phyloP scores from a whole-genome alignment of 164 flowering plant genomes.

The Protea cynaroides region DNA sequence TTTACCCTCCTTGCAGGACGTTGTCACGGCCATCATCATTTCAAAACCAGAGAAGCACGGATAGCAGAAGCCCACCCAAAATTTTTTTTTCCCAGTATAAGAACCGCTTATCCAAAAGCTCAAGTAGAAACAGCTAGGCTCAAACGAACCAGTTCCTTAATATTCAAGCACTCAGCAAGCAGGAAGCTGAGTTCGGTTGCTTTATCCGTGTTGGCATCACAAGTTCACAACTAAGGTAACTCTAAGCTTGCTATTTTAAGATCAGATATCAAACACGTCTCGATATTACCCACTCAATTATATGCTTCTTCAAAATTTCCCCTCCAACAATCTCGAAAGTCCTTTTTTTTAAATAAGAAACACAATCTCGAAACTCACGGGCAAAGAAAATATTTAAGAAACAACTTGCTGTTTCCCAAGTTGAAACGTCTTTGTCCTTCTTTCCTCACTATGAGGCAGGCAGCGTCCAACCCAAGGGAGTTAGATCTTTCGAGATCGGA shows the following conservation, averaged over 20 bases:
- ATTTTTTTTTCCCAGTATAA: no score
- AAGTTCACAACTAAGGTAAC: background rate
- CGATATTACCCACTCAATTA: background rate
- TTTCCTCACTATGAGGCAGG: constrained; percentile 14
- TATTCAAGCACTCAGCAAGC: background rate
- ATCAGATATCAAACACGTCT: background rate
- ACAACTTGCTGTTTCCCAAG: background rate
- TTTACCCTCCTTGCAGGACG: constrained; percentile 87
- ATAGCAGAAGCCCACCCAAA: background rate
- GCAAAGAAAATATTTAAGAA: background rate
- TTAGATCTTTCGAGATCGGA: constrained; percentile 33
- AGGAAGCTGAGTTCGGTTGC: background rate
- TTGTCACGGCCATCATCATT: constrained; percentile 42
- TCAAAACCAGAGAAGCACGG: constrained; percentile 10
- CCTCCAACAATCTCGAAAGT: background rate
- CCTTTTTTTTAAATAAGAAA: no score
- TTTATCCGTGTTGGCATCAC: background rate
- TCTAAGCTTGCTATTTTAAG: background rate
- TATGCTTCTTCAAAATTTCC: background rate
- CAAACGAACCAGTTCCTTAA: background rate
- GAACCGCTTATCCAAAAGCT: no score
- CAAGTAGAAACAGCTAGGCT: background rate
- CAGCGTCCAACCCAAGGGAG: constrained; percentile 37
- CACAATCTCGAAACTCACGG: constrained; percentile 4
- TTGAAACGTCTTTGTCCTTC: constrained; percentile 8